Percentiles rank a stretch among this genome's conserved stretches.
Evolutionary conservation across 257 asterid species (phyloP).

Genomic region (Osmanthus fragrans): DNA sequence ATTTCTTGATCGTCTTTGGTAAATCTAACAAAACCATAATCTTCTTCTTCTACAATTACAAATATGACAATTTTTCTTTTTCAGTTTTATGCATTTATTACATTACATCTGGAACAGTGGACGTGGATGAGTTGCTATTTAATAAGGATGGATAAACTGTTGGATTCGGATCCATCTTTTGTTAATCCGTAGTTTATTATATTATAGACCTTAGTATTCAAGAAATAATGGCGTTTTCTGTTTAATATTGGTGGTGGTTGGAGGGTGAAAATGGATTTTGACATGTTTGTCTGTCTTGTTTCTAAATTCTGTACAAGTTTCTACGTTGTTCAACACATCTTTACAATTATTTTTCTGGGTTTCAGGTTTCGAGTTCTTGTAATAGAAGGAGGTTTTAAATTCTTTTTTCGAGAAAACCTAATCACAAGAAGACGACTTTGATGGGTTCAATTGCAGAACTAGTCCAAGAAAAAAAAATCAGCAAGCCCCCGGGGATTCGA

Average conservation of each 20-base stretch:
- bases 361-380: constrained; percentile 37
- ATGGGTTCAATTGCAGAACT: constrained; percentile 64
- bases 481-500: constrained; percentile 71
- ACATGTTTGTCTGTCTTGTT: not conserved
- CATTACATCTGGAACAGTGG: not conserved
- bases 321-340: not conserved
- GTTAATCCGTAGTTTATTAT: not conserved
- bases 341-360: constrained; percentile 11
- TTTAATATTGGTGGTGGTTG: too few relatives aligned
- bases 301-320: not conserved
- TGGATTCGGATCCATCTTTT: not conserved
- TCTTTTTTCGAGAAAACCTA: not conserved
- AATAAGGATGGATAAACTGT: not conserved
- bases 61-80: not conserved
- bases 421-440: not conserved
- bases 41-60: too few relatives aligned
- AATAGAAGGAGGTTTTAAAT: constrained; percentile 4
- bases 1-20: too few relatives aligned
- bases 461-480: constrained; percentile 22
- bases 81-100: not conserved
- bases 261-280: not conserved
- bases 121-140: not conserved
- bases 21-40: too few relatives aligned
- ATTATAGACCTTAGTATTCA: not conserved
- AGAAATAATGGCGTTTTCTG: not conserved